Percentiles rank a stretch among this genome's conserved stretches.
Evolutionary conservation across 2,329 filamentous ascomycete species (phyloP).

Genomic region (Metarhizium humberi): DNA sequence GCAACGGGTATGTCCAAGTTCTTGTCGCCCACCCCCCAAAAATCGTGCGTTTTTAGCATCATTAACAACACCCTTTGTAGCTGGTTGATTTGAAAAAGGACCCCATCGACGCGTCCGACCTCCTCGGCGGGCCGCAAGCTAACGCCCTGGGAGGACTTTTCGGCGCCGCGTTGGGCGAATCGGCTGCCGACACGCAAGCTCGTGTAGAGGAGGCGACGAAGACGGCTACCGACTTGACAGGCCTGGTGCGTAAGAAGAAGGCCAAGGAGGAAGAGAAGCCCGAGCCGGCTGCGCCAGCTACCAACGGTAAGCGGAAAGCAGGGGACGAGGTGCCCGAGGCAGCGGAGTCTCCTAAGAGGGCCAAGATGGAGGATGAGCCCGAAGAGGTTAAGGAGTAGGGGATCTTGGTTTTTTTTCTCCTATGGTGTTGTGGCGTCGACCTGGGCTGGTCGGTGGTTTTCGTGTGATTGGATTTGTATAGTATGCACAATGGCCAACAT

Average conservation of each 20-base stretch:
- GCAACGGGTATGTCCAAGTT: conserved; percentile 46
- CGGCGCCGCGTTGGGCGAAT: conserved; percentile 53
- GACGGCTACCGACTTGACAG: conserved; percentile 62
- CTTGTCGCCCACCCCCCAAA: neutral
- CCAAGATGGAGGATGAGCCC: conserved; percentile 21
- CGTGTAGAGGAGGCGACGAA: conserved; percentile 64
- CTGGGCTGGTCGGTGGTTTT: neutral
- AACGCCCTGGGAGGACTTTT: conserved; percentile 50
- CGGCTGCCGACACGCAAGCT: conserved; percentile 49
- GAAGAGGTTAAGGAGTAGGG: neutral
- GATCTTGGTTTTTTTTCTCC: neutral
- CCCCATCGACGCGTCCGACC: conserved; percentile 35
- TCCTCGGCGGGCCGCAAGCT: conserved; percentile 25
- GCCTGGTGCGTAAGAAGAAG: conserved; percentile 68
- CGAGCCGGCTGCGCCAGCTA: conserved; percentile 4
- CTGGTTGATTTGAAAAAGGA: conserved; percentile 58
- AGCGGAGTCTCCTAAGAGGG: conserved; percentile 23
- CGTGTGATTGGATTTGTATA: neutral
- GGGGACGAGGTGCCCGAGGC: conserved; percentile 17
- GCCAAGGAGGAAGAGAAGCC: conserved; percentile 22
- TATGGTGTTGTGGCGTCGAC: neutral
- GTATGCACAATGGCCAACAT: neutral
- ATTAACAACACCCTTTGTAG: conserved; percentile 23
- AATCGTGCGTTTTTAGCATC: conserved; percentile 2
- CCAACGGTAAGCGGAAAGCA: conserved; percentile 32